These are phyloP conservation scores for Rhizopogon vinicolor DNA, from an alignment of 768 basidiomycete genomes.

Conservation along the genomic window DNA sequence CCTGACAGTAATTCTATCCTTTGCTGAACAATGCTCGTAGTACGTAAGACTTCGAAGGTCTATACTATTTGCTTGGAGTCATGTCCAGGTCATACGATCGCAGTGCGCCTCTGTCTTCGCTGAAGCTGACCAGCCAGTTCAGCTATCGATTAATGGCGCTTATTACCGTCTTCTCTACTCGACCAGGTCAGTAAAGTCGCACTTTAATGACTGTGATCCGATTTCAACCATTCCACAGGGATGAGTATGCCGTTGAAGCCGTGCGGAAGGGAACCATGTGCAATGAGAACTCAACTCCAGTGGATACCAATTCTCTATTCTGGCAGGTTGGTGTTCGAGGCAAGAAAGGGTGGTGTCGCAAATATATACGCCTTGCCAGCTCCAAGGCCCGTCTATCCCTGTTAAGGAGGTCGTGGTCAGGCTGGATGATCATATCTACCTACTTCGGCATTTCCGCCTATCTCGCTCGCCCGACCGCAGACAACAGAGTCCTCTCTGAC, in stretches of 20 bases:
- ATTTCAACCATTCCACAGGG: slow-evolving; percentile 45
- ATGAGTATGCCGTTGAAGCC: slow-evolving; percentile 96
- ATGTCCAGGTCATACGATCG: slow-evolving; percentile 98
- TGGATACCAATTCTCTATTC: slow-evolving; percentile 3
- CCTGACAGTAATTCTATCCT: too few relatives aligned
- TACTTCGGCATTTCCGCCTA: slow-evolving; percentile 67
- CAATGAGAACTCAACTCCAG: slow-evolving; percentile 46
- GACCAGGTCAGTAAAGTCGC: slow-evolving; percentile 63
- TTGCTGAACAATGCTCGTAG: slow-evolving; percentile 7
- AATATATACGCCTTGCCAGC: too few relatives aligned
- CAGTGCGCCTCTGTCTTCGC: slow-evolving; percentile 46
- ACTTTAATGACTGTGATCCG: slow-evolving; percentile 13
- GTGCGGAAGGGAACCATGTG: slow-evolving; percentile 94
- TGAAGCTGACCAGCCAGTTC: not conserved
- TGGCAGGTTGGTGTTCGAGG: too few relatives aligned
- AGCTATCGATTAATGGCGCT: not conserved
- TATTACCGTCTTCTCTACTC: slow-evolving; percentile 94
- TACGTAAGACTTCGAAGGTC: slow-evolving; percentile 25
- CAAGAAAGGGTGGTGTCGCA: too few relatives aligned
- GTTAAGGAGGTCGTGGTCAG: slow-evolving; percentile 91
- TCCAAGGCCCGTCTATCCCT: slow-evolving; percentile 36
- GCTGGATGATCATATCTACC: slow-evolving; percentile 96
- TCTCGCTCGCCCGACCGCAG: slow-evolving; percentile 71
- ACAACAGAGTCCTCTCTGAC: slow-evolving; percentile 96
- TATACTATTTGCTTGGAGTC: slow-evolving; percentile 3